A percentile compares a stretch with the other conserved stretches of the same genome.
These are phyloP conservation scores for Quercus tomentella DNA, from an alignment of 331 rosid genomes.

Conservation along the genomic window DNA sequence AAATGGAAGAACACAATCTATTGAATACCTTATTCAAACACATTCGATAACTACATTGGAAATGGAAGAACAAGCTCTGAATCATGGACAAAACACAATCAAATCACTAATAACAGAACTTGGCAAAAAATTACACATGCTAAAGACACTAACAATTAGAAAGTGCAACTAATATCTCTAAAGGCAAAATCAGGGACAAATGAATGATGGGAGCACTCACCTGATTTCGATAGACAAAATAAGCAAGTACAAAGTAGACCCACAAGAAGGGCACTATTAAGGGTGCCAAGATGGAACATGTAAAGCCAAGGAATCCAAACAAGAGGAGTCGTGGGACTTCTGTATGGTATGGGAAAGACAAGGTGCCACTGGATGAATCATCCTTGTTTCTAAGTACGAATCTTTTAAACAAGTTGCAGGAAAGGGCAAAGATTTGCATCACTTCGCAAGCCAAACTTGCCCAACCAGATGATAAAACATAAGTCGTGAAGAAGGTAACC, in stretches of 20 bases:
- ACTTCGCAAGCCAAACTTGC: slow-evolving; percentile 82
- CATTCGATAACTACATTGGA: neutral
- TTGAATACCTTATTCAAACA: neutral
- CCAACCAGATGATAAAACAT: slow-evolving; percentile 96
- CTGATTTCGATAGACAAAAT: slow-evolving; percentile 87
- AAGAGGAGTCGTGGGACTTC: slow-evolving; percentile 84
- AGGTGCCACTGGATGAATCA: slow-evolving; percentile 28
- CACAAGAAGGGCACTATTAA: slow-evolving; percentile 81
- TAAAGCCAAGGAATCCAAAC: slow-evolving; percentile 86
- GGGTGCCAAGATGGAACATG: slow-evolving; percentile 84
- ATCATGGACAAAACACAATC: neutral
- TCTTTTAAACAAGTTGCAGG: slow-evolving; percentile 48
- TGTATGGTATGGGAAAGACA: slow-evolving; percentile 86
- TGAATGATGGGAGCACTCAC: slow-evolving; percentile 34
- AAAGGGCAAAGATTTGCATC: slow-evolving; percentile 68
- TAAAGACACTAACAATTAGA: neutral
- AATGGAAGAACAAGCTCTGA: neutral
- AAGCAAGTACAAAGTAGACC: slow-evolving; percentile 77
- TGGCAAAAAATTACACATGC: neutral
- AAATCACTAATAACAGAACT: neutral
- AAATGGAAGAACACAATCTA: too few species aligned
- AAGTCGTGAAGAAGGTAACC: slow-evolving; percentile 88
- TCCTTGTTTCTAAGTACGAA: slow-evolving; percentile 44
- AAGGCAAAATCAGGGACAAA: neutral
- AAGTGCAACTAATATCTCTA: neutral